Evolutionary conservation across 257 asterid genomes (phyloP).

Genomic region (Fraxinus excelsior): DNA sequence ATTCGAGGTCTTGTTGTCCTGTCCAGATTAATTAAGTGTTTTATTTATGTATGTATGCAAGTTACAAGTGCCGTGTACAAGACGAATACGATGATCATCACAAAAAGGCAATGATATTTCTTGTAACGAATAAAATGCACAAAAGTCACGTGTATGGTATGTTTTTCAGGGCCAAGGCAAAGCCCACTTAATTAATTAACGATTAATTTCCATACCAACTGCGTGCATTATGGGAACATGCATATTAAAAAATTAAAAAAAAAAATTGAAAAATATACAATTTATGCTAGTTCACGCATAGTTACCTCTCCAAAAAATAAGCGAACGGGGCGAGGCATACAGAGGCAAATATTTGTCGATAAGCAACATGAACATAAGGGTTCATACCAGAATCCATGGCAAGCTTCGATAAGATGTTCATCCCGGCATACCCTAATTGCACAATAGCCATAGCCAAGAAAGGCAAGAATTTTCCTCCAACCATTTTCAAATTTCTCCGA

Average conservation of each 20-base stretch:
- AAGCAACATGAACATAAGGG: constrained; percentile 89
- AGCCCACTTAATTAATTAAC: too few species aligned
- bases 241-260: too few species aligned
- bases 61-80: not conserved
- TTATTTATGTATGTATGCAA: not conserved
- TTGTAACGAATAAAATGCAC: not conserved
- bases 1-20: constrained; percentile 75
- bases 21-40: constrained; percentile 12
- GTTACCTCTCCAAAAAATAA: constrained; percentile 73
- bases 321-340: constrained; percentile 67
- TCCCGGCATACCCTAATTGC: constrained; percentile 81
- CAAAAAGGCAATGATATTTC: not conserved
- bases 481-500: constrained; percentile 27
- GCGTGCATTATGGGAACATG: not conserved
- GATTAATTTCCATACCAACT: too few species aligned
- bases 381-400: constrained; percentile 96
- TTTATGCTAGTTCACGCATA: not conserved
- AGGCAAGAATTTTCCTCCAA: constrained; percentile 45
- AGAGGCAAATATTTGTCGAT: constrained; percentile 77
- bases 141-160: not conserved
- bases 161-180: too few species aligned
- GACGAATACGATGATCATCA: not conserved
- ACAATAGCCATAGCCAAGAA: constrained; percentile 71
- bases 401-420: constrained; percentile 77
- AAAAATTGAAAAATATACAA: too few species aligned